phyloP scores from a whole-genome alignment of 2,329 filamentous ascomycete species.

The Passalora sequoiae region DNA sequence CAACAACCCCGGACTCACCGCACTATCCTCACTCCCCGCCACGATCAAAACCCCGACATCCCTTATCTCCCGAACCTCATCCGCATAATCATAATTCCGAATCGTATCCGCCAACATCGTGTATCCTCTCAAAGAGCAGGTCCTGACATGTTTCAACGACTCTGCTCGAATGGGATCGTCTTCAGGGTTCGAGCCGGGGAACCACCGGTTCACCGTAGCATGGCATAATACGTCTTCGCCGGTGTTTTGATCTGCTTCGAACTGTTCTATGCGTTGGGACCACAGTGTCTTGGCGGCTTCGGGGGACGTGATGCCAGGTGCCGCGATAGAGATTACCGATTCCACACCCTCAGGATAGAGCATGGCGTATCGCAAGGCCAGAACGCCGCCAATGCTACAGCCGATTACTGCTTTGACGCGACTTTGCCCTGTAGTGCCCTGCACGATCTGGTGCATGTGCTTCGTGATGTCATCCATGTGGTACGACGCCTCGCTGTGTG shows the following conservation, averaged over 20 bases:
- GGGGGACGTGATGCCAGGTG: constrained; percentile 24
- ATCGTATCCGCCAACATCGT: constrained; percentile 27
- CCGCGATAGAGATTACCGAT: constrained; percentile 22
- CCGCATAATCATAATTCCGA: constrained; percentile 26
- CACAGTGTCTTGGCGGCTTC: constrained; percentile 20
- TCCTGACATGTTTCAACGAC: constrained; percentile 21
- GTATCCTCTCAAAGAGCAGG: constrained; percentile 24
- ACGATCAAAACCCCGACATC: constrained; percentile 21
- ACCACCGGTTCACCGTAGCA: constrained; percentile 25
- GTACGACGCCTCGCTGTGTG: neutral
- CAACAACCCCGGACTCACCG: constrained; percentile 18
- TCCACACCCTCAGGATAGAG: constrained; percentile 23
- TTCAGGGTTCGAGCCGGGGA: constrained; percentile 19
- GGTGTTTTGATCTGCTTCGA: constrained; percentile 18
- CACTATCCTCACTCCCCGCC: constrained; percentile 24
- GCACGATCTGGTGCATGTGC: constrained; percentile 25
- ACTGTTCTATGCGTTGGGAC: constrained; percentile 23
- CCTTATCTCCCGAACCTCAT: constrained; percentile 12
- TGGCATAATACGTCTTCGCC: constrained; percentile 19
- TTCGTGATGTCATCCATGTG: constrained; percentile 26
- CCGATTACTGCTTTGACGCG: constrained; percentile 25
- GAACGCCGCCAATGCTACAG: constrained; percentile 28
- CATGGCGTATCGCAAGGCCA: constrained; percentile 29
- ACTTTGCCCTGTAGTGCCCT: constrained; percentile 10
- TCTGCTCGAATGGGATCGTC: constrained; percentile 18